A percentile compares a stretch with the other conserved stretches of the same genome.
These are phyloP conservation scores for Xylaria sp. DNA, from an alignment of 2,329 filamentous ascomycete species.

Conservation along the genomic window DNA sequence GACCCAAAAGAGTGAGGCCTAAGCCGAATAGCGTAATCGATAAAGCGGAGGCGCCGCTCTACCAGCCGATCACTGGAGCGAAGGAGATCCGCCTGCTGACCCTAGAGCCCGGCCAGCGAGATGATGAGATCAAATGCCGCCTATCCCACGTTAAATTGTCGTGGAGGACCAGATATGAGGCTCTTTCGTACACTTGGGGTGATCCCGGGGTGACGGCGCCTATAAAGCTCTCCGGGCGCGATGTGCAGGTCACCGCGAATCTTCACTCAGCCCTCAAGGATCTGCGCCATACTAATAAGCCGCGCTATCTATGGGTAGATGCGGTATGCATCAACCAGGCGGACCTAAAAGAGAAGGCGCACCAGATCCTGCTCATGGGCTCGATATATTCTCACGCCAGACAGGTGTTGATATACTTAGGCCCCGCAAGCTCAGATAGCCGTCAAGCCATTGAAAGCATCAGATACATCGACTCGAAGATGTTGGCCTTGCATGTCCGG, in stretches of 20 bases:
- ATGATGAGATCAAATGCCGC: constrained; percentile 5
- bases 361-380: constrained; percentile 5
- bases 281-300: not conserved
- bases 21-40: not conserved
- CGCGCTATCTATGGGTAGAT: constrained; percentile 8
- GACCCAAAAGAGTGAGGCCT: not conserved
- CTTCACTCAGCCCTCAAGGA: constrained; percentile 16
- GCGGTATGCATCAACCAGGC: constrained; percentile 11
- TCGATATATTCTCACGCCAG: constrained; percentile 10
- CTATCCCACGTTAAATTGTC: not conserved
- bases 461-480: not conserved
- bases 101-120: not conserved
- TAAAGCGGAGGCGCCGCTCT: not conserved
- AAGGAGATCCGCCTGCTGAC: constrained; percentile 2
- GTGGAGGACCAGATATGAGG: constrained; percentile 9
- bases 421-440: not conserved
- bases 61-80: not conserved
- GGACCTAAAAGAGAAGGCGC: constrained; percentile 8
- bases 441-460: not conserved
- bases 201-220: not conserved
- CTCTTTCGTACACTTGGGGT: constrained; percentile 9
- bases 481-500: constrained; percentile 5
- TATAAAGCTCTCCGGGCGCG: not conserved
- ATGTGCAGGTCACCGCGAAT: constrained; percentile 1
- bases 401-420: not conserved